phyloP scores from a whole-genome alignment of 495 filamentous ascomycete species.

The Trichoderma asperelloides region DNA sequence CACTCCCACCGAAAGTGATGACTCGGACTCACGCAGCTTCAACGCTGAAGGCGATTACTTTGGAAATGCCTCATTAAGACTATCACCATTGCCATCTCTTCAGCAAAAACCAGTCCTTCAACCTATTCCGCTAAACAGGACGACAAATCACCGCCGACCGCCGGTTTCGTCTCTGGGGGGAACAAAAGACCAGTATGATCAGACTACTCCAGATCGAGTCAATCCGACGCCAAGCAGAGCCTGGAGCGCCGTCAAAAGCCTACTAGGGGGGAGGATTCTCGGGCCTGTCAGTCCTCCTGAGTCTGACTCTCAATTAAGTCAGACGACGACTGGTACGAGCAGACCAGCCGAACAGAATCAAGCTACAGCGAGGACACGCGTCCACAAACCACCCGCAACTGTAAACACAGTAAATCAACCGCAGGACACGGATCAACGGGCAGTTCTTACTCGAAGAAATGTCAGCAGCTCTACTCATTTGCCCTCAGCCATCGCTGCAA shows the following conservation, averaged over 20 bases:
- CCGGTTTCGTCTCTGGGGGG: background rate
- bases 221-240: background rate
- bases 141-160: background rate
- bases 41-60: background rate
- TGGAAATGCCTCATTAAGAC: background rate
- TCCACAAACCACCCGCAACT: background rate
- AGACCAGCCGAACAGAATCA: background rate
- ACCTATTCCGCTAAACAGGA: background rate
- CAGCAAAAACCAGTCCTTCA: background rate
- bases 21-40: constrained; percentile 2
- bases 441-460: background rate
- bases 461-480: too few relatives aligned
- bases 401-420: background rate
- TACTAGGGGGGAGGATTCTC: background rate
- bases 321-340: background rate
- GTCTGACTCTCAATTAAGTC: background rate
- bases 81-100: background rate
- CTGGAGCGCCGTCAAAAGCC: background rate
- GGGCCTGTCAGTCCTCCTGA: background rate
- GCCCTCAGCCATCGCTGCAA: background rate
- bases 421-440: background rate
- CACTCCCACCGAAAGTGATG: background rate
- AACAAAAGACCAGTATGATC: background rate
- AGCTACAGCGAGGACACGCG: background rate
- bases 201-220: background rate